Base-by-base conservation (phyloP, 2,329 filamentous ascomycete genomes). In the Colletotrichum sojae region DNA sequence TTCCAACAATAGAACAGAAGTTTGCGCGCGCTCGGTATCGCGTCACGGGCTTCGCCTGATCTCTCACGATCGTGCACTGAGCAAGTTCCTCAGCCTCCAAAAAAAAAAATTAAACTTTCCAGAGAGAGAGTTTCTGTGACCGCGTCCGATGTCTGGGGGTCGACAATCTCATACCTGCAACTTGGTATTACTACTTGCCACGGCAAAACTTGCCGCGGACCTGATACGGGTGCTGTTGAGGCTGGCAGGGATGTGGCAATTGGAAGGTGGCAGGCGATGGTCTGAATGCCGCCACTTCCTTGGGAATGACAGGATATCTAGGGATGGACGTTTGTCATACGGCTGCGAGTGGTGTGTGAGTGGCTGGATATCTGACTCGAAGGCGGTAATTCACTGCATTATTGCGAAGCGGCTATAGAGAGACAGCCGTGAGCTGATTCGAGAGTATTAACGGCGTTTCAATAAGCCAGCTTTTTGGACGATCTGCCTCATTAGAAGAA, bases 191-290 rank as follows among this genome's bases (percentile, higher is more conserved):
- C 31, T 9, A 25, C 45, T 31, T 46, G 10, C 40, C 43, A 58
- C 66, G 66, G 66, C 66, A 69, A 59, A 49, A 45, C 39, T 36
- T 65, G 61, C 61, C 49, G 66, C 54, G 31, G 20, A 53, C 48
- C 20, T 69, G 66, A 54, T 59, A 59, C 66, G 54, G 43, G 59
- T 48, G 48, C 54, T 20, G 25, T 13, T 20, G 39, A 55, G 27
- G 31, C 22, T 53, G 48, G 15, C 54, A 65, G 22, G 61, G 48
- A 54, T 45, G 31, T n/a, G 27, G 13, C 22, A 25, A 15, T 22
- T 9, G 1, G 4, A 16, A 25, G 46, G 18, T 49, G 46, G 46
- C 46, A 22, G 6, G 18, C 46, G n/a, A 18, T 20, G 9, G 12
- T 15, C 18, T 36, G 16, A 43, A n/a, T n/a, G 40, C 40, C 40